Evolutionary conservation across 2,329 filamentous ascomycete species (phyloP), one percentile per base, ranked within the genome.

Genomic region (Epichloe scottii): DNA sequence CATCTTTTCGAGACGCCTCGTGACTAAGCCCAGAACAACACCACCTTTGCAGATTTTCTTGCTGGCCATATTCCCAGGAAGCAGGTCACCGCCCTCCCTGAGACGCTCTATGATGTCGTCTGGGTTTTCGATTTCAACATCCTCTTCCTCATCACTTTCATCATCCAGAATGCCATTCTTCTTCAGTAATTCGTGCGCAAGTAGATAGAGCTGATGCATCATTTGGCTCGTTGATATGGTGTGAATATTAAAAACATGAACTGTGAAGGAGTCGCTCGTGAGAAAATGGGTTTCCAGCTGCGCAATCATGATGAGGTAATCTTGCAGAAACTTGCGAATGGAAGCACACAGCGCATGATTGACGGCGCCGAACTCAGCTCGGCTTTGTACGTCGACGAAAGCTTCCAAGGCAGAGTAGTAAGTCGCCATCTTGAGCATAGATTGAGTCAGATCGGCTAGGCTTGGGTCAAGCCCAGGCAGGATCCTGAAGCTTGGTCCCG

Each of bases 41-140:
- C 93, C 93, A n/a, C 93, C 93, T 71, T 95, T 97, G 73, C 88
- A 97, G 34, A 95, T 84, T 65, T 90, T 96, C 68, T 95, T 94
- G 43, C 82, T 84, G 0, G 86, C 81, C 71, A 93, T 85, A 54
- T 85, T 84, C 3, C 85, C 86, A 1, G 85, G 82, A 14, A 84
- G 77, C 30, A 95, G 73, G 57, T 95, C 89, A 15, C 87, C 89
- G 11, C 89, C 90, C 61, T 95, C 89, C 57, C 86, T 81, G 37
- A 98, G 71, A 44, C 87, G 89, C 67, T 96, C 90, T 19, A 98
- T 74, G 53, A 98, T 89, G 57, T 97, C 91, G 54, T 94, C 85
- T 63, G 95, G 87, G 58, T 94, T 84, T 56, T 88, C 85, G 56
- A 87, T 84, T 55, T 82, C 79, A 1, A 83, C 77, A 39, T 83